phyloP scores from a whole-genome alignment of 805 yeast species.

The Nakazawaea ernobii region DNA sequence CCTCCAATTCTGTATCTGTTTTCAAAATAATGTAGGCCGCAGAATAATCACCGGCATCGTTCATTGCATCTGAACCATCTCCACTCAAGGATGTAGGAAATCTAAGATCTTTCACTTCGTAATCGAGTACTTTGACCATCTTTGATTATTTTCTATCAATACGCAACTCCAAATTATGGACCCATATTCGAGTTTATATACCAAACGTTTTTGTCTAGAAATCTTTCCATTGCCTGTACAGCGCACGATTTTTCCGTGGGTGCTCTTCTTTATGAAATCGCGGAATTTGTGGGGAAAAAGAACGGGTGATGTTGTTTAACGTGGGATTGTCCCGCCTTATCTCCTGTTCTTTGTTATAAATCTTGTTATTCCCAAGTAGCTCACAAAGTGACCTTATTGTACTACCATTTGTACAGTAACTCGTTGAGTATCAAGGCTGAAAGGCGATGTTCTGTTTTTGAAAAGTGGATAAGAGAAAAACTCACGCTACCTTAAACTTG shows the following conservation, averaged over 20 bases:
- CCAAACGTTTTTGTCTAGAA: too few relatives aligned
- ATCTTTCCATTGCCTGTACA: neutral
- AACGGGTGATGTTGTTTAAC: neutral
- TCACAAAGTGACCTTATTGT: too few relatives aligned
- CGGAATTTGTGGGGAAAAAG: neutral
- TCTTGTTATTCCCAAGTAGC: too few relatives aligned
- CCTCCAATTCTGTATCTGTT: constrained; percentile 24
- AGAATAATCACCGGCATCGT: constrained; percentile 34
- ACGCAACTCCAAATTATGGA: too few relatives aligned
- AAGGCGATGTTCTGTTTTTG: too few relatives aligned
- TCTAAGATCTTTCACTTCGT: constrained; percentile 14
- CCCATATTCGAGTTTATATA: too few relatives aligned
- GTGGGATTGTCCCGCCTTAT: neutral
- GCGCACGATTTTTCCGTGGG: neutral
- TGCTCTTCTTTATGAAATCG: neutral
- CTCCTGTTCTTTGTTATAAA: neutral
- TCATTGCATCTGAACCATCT: constrained; percentile 38
- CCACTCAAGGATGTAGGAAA: constrained; percentile 35
- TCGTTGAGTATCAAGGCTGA: too few relatives aligned
- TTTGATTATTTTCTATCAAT: too few relatives aligned
- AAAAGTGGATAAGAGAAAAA: too few relatives aligned
- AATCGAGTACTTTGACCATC: constrained; percentile 3
- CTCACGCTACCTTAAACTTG: too few relatives aligned
- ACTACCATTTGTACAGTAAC: too few relatives aligned
- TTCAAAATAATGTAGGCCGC: constrained; percentile 30